Conservation (phyloP, 495 filamentous ascomycete species). For the Aspergillus avenaceus region DNA sequence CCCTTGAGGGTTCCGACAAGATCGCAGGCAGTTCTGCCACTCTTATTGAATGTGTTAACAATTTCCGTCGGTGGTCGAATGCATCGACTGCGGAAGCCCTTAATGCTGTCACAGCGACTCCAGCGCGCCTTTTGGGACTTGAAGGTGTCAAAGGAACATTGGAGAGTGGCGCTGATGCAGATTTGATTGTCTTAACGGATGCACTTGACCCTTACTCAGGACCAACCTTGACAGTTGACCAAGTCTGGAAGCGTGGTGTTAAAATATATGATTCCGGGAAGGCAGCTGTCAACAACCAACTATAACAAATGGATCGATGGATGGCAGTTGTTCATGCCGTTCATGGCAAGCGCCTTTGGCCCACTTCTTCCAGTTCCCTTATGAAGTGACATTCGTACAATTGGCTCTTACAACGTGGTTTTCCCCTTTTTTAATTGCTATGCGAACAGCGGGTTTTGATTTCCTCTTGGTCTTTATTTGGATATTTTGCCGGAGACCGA, state of each 20-base stretch:
- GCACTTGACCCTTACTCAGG: constrained; percentile 38
- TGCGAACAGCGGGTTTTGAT: too few species aligned
- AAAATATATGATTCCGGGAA: constrained; percentile 42
- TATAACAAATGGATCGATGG: background rate
- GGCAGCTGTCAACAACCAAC: constrained; percentile 9
- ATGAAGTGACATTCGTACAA: background rate
- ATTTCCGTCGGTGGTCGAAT: constrained; percentile 70
- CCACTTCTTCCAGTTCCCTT: too few species aligned
- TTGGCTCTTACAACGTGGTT: too few species aligned
- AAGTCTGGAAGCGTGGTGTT: constrained; percentile 77
- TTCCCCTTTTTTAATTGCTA: too few species aligned
- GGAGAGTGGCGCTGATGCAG: constrained; percentile 69
- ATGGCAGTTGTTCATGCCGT: too few species aligned
- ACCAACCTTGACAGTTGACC: constrained; percentile 54
- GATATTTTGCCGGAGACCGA: too few species aligned
- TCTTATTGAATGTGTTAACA: constrained; percentile 75
- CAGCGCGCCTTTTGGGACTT: constrained; percentile 69
- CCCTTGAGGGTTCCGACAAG: constrained; percentile 63
- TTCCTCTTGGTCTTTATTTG: too few species aligned
- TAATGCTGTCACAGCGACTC: constrained; percentile 65
- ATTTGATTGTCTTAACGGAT: constrained; percentile 68
- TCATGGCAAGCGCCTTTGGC: too few species aligned
- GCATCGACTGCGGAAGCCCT: constrained; percentile 60
- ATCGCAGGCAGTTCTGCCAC: constrained; percentile 70
- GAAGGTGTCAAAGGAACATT: constrained; percentile 63